Evolutionary conservation across 2,329 filamentous ascomycete genomes (phyloP).

Genomic region (Curvularia verruculosa): DNA sequence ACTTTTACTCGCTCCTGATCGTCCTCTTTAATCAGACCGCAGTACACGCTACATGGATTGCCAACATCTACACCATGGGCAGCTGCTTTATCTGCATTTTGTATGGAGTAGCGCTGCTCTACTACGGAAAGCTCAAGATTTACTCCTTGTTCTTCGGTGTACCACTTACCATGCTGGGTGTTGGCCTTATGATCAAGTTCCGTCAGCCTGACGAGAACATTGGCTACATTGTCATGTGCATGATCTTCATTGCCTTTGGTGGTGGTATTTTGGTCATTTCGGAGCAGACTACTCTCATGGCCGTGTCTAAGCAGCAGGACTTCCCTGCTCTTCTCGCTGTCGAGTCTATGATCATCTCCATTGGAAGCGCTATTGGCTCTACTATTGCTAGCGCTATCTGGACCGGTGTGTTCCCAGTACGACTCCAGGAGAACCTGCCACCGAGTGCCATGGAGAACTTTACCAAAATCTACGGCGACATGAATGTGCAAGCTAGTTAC

Average conservation of each 20-base stretch:
- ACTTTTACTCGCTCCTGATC: slow-evolving; percentile 51
- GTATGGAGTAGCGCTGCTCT: slow-evolving; percentile 36
- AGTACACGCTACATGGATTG: slow-evolving; percentile 47
- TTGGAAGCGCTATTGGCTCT: slow-evolving; percentile 55
- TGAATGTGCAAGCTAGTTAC: slow-evolving; percentile 62
- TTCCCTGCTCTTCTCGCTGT: slow-evolving; percentile 51
- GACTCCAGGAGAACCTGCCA: slow-evolving; percentile 57
- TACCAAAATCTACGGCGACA: slow-evolving; percentile 56
- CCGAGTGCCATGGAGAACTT: slow-evolving; percentile 48
- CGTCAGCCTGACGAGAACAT: slow-evolving; percentile 44
- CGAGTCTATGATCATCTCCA: slow-evolving; percentile 64
- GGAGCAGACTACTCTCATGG: slow-evolving; percentile 44
- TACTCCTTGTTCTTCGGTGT: slow-evolving; percentile 39
- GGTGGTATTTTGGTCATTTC: slow-evolving; percentile 45
- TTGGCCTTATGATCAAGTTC: slow-evolving; percentile 49
- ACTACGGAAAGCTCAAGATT: slow-evolving; percentile 41
- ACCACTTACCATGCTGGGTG: slow-evolving; percentile 43
- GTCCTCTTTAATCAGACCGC: slow-evolving; percentile 48
- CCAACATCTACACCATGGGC: slow-evolving; percentile 50
- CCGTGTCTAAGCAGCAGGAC: slow-evolving; percentile 42
- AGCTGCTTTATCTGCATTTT: slow-evolving; percentile 41
- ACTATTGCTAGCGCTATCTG: slow-evolving; percentile 69
- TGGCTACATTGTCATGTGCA: slow-evolving; percentile 44
- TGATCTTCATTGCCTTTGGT: slow-evolving; percentile 46
- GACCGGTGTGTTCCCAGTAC: slow-evolving; percentile 63